Percentiles rank a stretch among this genome's conserved stretches.
These are phyloP conservation scores for Melaleuca quinquenervia DNA, from an alignment of 345 rosid genomes.

Conservation along the genomic window DNA sequence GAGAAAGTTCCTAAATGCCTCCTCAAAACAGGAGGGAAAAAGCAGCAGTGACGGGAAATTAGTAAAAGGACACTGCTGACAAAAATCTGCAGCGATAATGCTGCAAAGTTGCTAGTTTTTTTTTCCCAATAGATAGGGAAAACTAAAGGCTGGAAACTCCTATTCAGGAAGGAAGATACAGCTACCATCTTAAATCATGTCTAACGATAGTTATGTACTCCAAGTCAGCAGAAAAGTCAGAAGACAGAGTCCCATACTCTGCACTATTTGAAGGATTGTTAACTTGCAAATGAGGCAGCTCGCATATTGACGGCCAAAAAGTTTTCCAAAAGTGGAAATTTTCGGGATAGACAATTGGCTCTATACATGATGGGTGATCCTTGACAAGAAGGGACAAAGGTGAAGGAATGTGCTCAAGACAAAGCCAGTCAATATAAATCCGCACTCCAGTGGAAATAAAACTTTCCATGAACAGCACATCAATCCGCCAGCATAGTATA, in stretches of 20 bases:
- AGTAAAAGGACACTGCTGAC: background rate
- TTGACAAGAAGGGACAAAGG: constrained; percentile 9
- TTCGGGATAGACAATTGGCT: background rate
- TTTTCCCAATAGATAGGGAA: background rate
- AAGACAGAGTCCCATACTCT: background rate
- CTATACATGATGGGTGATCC: constrained; percentile 6
- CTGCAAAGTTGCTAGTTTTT: background rate
- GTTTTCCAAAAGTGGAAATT: background rate
- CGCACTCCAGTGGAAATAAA: constrained; percentile 39
- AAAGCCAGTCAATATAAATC: constrained; percentile 28
- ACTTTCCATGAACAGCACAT: constrained; percentile 70
- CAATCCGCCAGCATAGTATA: constrained; percentile 66
- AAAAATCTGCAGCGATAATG: background rate
- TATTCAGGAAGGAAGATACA: background rate
- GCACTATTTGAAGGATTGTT: background rate
- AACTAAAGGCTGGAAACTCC: background rate
- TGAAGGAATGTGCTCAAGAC: constrained; percentile 12
- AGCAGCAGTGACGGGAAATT: background rate
- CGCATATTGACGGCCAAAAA: background rate
- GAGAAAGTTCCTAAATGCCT: background rate
- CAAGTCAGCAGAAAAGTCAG: background rate
- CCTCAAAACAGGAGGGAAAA: background rate
- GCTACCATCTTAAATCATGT: background rate
- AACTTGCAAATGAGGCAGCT: background rate
- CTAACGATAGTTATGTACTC: background rate